Percentiles rank a stretch among this genome's conserved stretches.
Evolutionary conservation across 139 green algal genomes (phyloP).

Genomic region (Coelastrella sp.): DNA sequence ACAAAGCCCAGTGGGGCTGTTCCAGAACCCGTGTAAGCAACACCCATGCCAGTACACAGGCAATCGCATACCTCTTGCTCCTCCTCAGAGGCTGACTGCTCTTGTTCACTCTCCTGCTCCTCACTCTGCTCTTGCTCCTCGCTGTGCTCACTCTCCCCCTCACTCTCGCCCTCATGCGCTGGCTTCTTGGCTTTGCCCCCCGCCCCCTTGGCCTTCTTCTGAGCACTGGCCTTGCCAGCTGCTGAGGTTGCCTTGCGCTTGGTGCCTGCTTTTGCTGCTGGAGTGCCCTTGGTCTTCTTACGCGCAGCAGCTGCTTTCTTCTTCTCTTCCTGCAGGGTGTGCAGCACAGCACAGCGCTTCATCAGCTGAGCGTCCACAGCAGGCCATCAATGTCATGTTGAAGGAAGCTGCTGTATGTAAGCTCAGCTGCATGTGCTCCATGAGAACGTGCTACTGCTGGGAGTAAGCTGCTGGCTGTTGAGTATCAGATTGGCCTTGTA

Average conservation of each 20-base stretch:
- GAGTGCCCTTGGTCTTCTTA: conserved; percentile 58
- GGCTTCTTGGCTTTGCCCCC: conserved; percentile 3
- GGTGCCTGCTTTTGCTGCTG: conserved; percentile 45
- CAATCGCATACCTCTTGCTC: neutral
- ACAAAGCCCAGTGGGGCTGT: too few relatives aligned
- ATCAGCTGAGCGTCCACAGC: too few relatives aligned
- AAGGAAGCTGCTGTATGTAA: too few relatives aligned
- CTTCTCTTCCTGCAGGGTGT: conserved; percentile 55
- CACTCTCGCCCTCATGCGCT: conserved; percentile 18
- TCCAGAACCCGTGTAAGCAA: too few relatives aligned
- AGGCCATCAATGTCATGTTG: too few relatives aligned
- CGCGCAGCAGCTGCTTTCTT: conserved; percentile 70
- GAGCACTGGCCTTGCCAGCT: conserved; percentile 49
- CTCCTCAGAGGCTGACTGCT: conserved; percentile 7
- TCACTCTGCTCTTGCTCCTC: conserved; percentile 50
- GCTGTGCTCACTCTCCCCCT: conserved; percentile 40
- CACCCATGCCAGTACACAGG: too few relatives aligned
- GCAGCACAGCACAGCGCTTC: too few relatives aligned
- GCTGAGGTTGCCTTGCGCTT: conserved; percentile 57
- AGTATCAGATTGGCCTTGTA: too few relatives aligned
- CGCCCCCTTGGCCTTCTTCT: conserved; percentile 17
- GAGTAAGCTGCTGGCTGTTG: too few relatives aligned
- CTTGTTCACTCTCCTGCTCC: conserved; percentile 22
- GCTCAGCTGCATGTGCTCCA: too few relatives aligned
- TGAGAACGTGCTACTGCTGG: too few relatives aligned